Percentiles rank a stretch among this genome's conserved stretches.
Conservation (phyloP, 1,284 basidiomycete species). For the Flammula alnicola region DNA sequence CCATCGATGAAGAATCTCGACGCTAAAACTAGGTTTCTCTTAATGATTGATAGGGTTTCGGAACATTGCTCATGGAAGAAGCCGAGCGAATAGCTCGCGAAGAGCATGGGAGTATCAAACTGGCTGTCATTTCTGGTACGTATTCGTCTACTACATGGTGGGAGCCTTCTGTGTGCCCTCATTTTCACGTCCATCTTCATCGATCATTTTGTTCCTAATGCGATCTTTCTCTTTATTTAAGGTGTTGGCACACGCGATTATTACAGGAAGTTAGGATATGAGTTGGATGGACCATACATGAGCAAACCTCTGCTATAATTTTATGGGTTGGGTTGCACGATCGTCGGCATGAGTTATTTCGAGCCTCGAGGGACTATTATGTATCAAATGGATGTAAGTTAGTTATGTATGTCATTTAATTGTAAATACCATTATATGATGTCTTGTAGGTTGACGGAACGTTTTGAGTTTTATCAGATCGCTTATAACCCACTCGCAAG, state of each 20-base stretch:
- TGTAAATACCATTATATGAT: too few relatives aligned
- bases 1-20: background rate
- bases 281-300: constrained; percentile 97
- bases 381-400: constrained; percentile 17
- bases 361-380: background rate
- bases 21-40: constrained; percentile 8
- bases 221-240: constrained; percentile 29
- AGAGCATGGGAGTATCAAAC: constrained; percentile 93
- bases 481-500: background rate
- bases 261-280: constrained; percentile 91
- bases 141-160: background rate
- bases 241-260: constrained; percentile 95
- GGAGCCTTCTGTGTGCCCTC: background rate
- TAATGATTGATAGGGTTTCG: constrained; percentile 84
- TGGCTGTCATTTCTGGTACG: constrained; percentile 94
- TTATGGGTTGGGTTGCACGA: constrained; percentile 8
- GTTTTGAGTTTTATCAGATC: background rate
- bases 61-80: constrained; percentile 98
- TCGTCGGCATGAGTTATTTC: background rate
- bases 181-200: background rate
- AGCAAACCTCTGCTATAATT: constrained; percentile 71
- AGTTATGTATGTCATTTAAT: constrained; percentile 5
- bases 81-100: constrained; percentile 98
- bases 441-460: too few relatives aligned
- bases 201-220: background rate